A percentile compares a stretch with the other conserved stretches of the same genome.
Conservation (phyloP, 2,329 filamentous ascomycete species). For the Beauveria sp. region DNA sequence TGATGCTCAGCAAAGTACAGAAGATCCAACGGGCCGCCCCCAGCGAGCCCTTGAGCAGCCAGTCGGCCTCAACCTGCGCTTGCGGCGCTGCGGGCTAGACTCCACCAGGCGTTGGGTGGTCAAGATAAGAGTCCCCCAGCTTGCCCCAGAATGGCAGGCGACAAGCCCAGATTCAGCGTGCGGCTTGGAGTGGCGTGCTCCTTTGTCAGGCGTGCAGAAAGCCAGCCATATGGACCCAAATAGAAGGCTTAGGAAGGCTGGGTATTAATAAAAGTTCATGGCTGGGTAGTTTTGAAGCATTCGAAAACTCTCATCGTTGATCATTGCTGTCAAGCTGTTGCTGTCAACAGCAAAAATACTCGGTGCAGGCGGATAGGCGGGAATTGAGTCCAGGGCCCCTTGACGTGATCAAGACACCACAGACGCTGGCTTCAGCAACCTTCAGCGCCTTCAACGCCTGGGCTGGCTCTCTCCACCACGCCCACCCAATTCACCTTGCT, state of each 20-base stretch:
- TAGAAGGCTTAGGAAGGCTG: too few species aligned
- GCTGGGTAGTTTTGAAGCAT: too few species aligned
- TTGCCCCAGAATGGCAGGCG: conserved; percentile 8
- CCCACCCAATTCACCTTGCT: neutral
- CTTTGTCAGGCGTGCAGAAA: neutral
- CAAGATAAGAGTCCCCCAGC: neutral
- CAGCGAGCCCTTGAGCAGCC: too few species aligned
- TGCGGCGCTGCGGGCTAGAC: neutral
- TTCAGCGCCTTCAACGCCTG: neutral
- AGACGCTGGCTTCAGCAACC: neutral
- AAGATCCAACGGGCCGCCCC: conserved; percentile 1
- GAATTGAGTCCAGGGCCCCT: too few species aligned
- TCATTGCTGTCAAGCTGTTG: too few species aligned
- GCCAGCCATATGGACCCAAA: too few species aligned
- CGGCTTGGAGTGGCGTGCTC: conserved; percentile 1
- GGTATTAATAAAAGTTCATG: too few species aligned
- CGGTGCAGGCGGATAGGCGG: too few species aligned
- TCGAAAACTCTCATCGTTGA: too few species aligned
- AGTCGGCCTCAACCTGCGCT: neutral
- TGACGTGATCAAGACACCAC: neutral
- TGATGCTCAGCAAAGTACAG: neutral
- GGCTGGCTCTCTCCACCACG: conserved; percentile 1
- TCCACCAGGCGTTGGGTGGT: neutral
- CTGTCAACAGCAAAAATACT: too few species aligned
- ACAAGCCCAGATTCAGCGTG: neutral